Percentiles rank a stretch among this genome's conserved stretches.
Evolutionary conservation across 768 basidiomycete genomes (phyloP).

Genomic region (Podaxis sp.): DNA sequence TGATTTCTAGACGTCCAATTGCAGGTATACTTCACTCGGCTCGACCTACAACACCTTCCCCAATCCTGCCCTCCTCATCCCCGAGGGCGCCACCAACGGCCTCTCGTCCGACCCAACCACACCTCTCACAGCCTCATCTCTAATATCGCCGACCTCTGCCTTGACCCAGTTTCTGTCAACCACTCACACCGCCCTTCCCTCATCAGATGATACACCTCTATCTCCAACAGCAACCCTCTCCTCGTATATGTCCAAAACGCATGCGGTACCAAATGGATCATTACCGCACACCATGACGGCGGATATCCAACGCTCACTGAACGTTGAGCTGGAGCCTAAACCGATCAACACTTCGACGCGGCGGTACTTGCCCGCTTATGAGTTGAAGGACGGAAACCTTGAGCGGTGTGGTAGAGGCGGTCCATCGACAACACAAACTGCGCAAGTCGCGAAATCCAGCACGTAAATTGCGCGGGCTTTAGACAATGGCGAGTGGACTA

Average conservation of each 20-base stretch:
- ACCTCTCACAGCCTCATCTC: conserved; percentile 20
- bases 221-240: conserved; percentile 26
- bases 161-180: conserved; percentile 22
- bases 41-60: conserved; percentile 93
- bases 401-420: conserved; percentile 68
- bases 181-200: conserved; percentile 14
- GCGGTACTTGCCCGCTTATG: conserved; percentile 75
- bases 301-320: not conserved
- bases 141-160: conserved; percentile 19
- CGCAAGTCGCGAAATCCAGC: not conserved
- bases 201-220: conserved; percentile 13
- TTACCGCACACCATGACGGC: conserved; percentile 10
- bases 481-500: too few relatives aligned
- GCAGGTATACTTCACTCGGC: conserved; percentile 95
- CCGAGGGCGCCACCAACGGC: conserved; percentile 11
- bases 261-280: conserved; percentile 19
- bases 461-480: not conserved
- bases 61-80: conserved; percentile 75
- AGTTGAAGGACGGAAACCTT: conserved; percentile 66
- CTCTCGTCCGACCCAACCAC: conserved; percentile 10
- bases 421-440: not conserved
- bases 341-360: not conserved
- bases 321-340: not conserved
- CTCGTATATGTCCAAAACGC: conserved; percentile 24
- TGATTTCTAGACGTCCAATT: not conserved